These are phyloP conservation scores for Plasmodium inui DNA, from an alignment of 169 alveolate genomes.

Conservation along the genomic window DNA sequence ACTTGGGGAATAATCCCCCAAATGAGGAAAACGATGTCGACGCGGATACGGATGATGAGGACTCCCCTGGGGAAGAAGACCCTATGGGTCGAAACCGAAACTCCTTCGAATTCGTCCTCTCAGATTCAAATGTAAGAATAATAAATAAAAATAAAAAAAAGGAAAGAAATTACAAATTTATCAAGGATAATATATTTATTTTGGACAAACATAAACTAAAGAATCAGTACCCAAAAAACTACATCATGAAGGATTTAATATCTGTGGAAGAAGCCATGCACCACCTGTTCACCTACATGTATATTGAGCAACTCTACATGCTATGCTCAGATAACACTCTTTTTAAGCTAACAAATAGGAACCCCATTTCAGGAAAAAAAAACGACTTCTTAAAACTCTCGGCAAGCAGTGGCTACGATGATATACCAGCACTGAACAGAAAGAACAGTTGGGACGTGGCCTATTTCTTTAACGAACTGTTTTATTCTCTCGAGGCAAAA, in stretches of 20 bases:
- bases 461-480: slow-evolving; percentile 39
- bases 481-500: slow-evolving; percentile 30
- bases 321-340: slow-evolving; percentile 42
- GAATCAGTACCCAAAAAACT: slow-evolving; percentile 45
- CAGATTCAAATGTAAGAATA: slow-evolving; percentile 42
- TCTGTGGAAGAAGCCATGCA: slow-evolving; percentile 67
- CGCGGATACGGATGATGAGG: neutral
- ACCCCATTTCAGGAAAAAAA: neutral
- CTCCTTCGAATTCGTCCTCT: slow-evolving; percentile 35
- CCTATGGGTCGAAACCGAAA: neutral
- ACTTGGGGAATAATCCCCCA: neutral
- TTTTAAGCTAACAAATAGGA: slow-evolving; percentile 32
- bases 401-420: neutral
- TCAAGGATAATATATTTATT: slow-evolving; percentile 43
- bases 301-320: slow-evolving; percentile 71
- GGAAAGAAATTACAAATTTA: slow-evolving; percentile 69
- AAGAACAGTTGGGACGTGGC: slow-evolving; percentile 57
- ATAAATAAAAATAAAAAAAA: slow-evolving; percentile 45
- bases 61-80: neutral
- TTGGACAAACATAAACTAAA: slow-evolving; percentile 34
- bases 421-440: neutral
- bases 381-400: neutral
- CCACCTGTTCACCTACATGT: slow-evolving; percentile 72
- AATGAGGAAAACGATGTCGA: neutral
- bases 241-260: slow-evolving; percentile 43